Evolutionary conservation across 192 early-diverging fungal genomes (phyloP).

Genomic region (Paraglomus brasilianum): DNA sequence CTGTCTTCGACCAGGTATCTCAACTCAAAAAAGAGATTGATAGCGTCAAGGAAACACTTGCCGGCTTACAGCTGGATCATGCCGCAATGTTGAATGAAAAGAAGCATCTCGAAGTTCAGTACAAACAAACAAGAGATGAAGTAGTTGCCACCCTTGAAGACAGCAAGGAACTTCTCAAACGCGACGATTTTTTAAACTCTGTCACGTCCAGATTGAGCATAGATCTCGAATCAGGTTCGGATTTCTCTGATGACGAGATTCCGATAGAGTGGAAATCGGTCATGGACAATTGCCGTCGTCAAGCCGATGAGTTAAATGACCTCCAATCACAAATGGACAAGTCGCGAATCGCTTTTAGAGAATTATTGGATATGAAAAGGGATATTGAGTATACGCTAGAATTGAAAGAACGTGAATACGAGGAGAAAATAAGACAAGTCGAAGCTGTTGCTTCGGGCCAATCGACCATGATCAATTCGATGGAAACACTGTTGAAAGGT

Average conservation of each 20-base stretch:
- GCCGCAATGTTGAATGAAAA: slow-evolving; percentile 25
- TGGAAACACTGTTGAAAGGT: slow-evolving; percentile 27
- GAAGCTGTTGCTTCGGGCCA: slow-evolving; percentile 17
- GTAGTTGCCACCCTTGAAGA: slow-evolving; percentile 21
- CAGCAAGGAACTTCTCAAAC: slow-evolving; percentile 16
- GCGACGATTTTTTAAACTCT: slow-evolving; percentile 23
- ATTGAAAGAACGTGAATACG: slow-evolving; percentile 25
- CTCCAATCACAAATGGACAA: slow-evolving; percentile 23
- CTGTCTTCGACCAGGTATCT: slow-evolving; percentile 1
- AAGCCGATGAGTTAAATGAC: slow-evolving; percentile 19
- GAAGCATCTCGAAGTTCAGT: slow-evolving; percentile 28
- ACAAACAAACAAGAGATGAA: slow-evolving; percentile 17
- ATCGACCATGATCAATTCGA: slow-evolving; percentile 23
- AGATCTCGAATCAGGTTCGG: background rate
- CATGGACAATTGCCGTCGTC: slow-evolving; percentile 24
- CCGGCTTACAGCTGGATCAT: slow-evolving; percentile 22
- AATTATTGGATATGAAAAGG: slow-evolving; percentile 14
- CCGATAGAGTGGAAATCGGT: slow-evolving; percentile 9
- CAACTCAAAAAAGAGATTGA: slow-evolving; percentile 29
- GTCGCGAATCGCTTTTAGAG: slow-evolving; percentile 12
- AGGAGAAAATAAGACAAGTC: slow-evolving; percentile 17
- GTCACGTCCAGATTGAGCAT: slow-evolving; percentile 4
- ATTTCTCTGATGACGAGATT: background rate
- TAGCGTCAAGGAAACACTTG: slow-evolving; percentile 15
- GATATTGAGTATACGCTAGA: slow-evolving; percentile 24